Conservation (phyloP, 345 rosid species). For the Euphorbia pulcherrima region DNA sequence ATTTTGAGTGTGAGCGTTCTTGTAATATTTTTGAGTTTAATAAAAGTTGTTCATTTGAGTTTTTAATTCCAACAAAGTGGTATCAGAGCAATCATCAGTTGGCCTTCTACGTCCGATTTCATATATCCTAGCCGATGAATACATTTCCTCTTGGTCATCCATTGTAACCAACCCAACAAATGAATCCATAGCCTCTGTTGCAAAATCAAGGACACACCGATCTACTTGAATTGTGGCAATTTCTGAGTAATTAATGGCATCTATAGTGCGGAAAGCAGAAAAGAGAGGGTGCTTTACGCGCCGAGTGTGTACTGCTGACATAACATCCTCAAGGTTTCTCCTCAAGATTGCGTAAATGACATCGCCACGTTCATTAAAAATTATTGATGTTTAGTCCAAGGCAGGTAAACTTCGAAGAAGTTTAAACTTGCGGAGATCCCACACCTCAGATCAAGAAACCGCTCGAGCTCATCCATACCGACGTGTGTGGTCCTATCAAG, state of each 20-base stretch:
- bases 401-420: slow-evolving; percentile 91
- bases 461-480: too few relatives aligned
- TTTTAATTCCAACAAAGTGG: too few relatives aligned
- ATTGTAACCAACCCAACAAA: slow-evolving; percentile 81
- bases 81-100: slow-evolving; percentile 91
- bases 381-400: slow-evolving; percentile 81
- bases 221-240: slow-evolving; percentile 86
- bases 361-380: slow-evolving; percentile 84
- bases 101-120: slow-evolving; percentile 93
- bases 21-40: too few relatives aligned
- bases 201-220: slow-evolving; percentile 95
- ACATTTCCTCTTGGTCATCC: slow-evolving; percentile 96
- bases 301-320: slow-evolving; percentile 83
- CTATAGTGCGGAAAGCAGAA: slow-evolving; percentile 86
- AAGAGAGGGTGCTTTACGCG: slow-evolving; percentile 78
- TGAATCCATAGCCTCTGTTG: slow-evolving; percentile 86
- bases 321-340: slow-evolving; percentile 89
- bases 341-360: slow-evolving; percentile 93
- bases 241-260: slow-evolving; percentile 89
- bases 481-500: too few relatives aligned
- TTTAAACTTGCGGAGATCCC: slow-evolving; percentile 85
- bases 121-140: slow-evolving; percentile 81
- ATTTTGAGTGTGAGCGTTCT: too few relatives aligned
- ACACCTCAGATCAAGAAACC: slow-evolving; percentile 98
- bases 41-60: too few relatives aligned